These are phyloP conservation scores for Glycine latifolia DNA, from an alignment of 306 rosid species.

Conservation along the genomic window DNA sequence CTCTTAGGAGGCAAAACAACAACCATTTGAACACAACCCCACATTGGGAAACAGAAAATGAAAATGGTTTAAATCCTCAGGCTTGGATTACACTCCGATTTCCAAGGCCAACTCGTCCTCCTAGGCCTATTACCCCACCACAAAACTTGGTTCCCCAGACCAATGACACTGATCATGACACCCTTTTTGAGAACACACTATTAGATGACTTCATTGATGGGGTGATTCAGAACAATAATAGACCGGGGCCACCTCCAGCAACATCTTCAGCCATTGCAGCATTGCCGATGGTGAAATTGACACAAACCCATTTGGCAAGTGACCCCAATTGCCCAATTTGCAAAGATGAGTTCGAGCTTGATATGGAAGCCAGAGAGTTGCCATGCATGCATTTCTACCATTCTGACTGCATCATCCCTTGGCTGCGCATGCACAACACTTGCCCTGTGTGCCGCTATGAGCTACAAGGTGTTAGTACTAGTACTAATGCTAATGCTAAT, in stretches of 20 bases:
- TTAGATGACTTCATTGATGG: conserved; percentile 40
- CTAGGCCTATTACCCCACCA: conserved; percentile 30
- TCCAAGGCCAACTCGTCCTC: conserved; percentile 16
- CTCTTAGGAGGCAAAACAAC: conserved; percentile 34
- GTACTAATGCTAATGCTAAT: background rate
- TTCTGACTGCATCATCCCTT: conserved; percentile 70
- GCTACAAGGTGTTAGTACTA: conserved; percentile 29
- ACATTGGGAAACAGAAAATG: conserved; percentile 46
- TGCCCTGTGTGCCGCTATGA: conserved; percentile 78
- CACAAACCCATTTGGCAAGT: conserved; percentile 47
- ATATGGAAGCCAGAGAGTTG: conserved; percentile 62
- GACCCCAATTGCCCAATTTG: conserved; percentile 75
- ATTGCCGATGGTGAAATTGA: conserved; percentile 54
- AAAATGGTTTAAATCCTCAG: conserved; percentile 15
- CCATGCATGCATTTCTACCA: conserved; percentile 89
- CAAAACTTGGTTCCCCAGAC: background rate
- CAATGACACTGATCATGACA: background rate
- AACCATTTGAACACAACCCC: conserved; percentile 13
- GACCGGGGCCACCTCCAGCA: conserved; percentile 55
- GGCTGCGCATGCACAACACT: conserved; percentile 73
- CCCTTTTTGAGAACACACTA: conserved; percentile 6
- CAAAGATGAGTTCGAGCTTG: conserved; percentile 72
- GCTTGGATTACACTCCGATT: conserved; percentile 67
- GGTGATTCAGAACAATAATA: conserved; percentile 15
- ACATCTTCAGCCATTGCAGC: conserved; percentile 45